Evolutionary conservation across 176 grass and related monocot species (phyloP).

Genomic region (Musa beccarii): DNA sequence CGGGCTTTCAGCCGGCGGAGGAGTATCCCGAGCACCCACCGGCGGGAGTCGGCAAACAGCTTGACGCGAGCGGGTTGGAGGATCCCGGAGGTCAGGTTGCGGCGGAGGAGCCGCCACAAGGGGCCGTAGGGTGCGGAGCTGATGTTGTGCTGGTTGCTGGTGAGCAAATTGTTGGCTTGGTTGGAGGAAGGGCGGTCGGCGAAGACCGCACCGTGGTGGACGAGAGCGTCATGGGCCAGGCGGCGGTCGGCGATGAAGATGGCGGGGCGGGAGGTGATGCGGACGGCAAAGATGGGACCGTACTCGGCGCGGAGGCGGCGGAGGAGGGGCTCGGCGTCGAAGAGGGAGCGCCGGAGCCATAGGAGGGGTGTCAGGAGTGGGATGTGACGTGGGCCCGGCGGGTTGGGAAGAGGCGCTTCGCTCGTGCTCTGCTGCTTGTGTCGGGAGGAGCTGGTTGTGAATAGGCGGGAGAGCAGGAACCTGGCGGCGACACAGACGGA

Average conservation of each 20-base stretch:
- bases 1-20: constrained; percentile 1
- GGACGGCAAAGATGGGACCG: constrained; percentile 35
- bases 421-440: neutral
- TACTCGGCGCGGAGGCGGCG: constrained; percentile 22
- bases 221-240: constrained; percentile 34
- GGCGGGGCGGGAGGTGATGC: constrained; percentile 22
- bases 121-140: constrained; percentile 32
- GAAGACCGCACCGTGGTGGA: constrained; percentile 34
- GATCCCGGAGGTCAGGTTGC: constrained; percentile 36
- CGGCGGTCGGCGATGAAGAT: constrained; percentile 44
- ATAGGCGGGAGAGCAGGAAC: neutral
- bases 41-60: constrained; percentile 24
- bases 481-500: neutral
- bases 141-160: constrained; percentile 27
- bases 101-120: constrained; percentile 44
- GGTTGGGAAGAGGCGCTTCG: neutral
- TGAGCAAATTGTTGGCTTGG: constrained; percentile 1
- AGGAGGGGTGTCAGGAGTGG: constrained; percentile 23
- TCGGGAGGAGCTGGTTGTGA: neutral
- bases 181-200: constrained; percentile 25
- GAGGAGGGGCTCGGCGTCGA: constrained; percentile 24
- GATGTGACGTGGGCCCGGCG: constrained; percentile 33
- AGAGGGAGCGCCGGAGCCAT: constrained; percentile 23
- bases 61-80: constrained; percentile 19
- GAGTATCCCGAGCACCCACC: constrained; percentile 27